Evolutionary conservation across 495 filamentous ascomycete species (phyloP), one percentile per base, ranked within the genome.

Genomic region (Trichodelitschia bisporula): DNA sequence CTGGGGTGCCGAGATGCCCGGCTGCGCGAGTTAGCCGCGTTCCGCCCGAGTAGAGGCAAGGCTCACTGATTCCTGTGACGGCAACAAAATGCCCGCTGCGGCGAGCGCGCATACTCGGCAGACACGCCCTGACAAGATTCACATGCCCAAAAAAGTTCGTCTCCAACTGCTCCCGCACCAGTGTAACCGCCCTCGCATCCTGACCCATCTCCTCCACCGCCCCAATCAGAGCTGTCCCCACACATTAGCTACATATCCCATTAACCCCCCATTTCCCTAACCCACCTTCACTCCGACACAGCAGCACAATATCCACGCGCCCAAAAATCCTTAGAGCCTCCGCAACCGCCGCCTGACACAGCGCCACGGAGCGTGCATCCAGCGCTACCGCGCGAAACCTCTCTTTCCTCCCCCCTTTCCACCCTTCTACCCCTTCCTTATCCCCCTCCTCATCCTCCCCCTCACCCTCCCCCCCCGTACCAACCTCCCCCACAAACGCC

Each of bases 71-170:
- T 28, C 78, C 82, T 15, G 78, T 86, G 1, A 95, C 55, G 33
- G 91, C 65, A 42, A 93, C 70, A 33, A 97, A 71, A 52, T 97
- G 86, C 0, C 86, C 86, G 3, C 65, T 72, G 36, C 71, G 64
- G 43, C 77, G 72, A 40, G 59, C 57, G 30, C 86, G 57, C 54
- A 97, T 72, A 35, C 65, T 64, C 15, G 84, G 80, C 18, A 97
- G 57, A 8, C 69, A 64, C 15, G 82, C 73, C 49, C 86, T 91
- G 56, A 97, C 90, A 46, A 90, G 75, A 49, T 93, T 95, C 38
- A 93, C 67, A 19, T 83, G 79, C 0, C 79, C 78, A 49, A 92
- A 93, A 58, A 84, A 92, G 33, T 86, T 78, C 24, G 69, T 71
- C 48, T 93, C 84, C 51, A 93, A 93, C 47, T 92, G 83, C 42